These are phyloP conservation scores for Petunia hybrid DNA, from an alignment of 305 asterid genomes.

Conservation along the genomic window DNA sequence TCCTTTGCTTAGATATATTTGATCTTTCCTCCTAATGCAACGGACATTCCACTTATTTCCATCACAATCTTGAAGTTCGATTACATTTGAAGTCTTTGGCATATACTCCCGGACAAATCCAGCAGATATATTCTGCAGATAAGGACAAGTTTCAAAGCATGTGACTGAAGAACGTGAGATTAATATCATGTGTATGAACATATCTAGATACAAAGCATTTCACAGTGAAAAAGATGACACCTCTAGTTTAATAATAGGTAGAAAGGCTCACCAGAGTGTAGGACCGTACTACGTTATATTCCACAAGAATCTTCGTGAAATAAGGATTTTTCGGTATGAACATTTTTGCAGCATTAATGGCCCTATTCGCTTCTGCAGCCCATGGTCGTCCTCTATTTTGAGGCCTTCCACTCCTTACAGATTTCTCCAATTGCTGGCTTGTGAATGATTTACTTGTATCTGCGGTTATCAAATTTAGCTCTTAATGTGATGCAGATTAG, in stretches of 20 bases:
- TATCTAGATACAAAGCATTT: background rate
- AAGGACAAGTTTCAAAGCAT: background rate
- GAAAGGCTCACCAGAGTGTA: slow-evolving; percentile 29
- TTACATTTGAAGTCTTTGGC: background rate
- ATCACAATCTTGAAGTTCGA: slow-evolving; percentile 36
- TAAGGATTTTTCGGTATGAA: slow-evolving; percentile 31
- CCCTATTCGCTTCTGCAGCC: background rate
- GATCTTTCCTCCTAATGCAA: background rate
- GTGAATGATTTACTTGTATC: slow-evolving; percentile 14
- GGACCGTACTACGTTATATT: background rate
- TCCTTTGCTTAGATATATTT: background rate
- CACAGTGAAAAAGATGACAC: background rate
- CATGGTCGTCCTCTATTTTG: background rate
- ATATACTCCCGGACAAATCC: background rate
- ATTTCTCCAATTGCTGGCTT: background rate
- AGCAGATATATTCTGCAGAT: slow-evolving; percentile 33
- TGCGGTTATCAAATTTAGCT: background rate
- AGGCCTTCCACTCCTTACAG: background rate
- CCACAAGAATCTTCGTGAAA: slow-evolving; percentile 31
- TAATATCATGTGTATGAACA: background rate
- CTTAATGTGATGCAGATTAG: background rate
- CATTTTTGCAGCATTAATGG: slow-evolving; percentile 16
- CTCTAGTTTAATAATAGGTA: background rate
- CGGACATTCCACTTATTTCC: slow-evolving; percentile 27
- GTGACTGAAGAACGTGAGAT: background rate